A percentile compares a stretch with the other conserved stretches of the same genome.
phyloP scores from a whole-genome alignment of 139 green algal species.

The Monoraphidium neglectum region DNA sequence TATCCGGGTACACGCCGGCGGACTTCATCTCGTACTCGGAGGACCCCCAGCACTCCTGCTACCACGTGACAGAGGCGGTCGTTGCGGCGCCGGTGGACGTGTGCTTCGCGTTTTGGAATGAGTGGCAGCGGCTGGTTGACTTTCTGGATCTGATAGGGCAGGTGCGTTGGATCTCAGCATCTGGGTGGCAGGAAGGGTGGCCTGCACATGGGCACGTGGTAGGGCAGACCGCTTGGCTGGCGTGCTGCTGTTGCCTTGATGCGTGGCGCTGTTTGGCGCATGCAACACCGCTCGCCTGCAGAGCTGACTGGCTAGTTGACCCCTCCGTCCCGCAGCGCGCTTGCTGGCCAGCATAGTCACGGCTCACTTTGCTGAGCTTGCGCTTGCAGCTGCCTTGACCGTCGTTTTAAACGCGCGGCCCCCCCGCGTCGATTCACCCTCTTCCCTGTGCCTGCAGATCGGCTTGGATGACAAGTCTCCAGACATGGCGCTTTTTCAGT shows the following conservation, averaged over 20 bases:
- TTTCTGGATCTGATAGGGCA: constrained; percentile 66
- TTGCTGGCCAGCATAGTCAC: no score
- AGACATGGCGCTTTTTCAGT: constrained; percentile 61
- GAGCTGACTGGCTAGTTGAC: no score
- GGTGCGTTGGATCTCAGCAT: no score
- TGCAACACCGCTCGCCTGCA: no score
- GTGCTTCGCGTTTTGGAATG: constrained; percentile 59
- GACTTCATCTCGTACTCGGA: constrained; percentile 58
- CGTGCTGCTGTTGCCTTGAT: no score
- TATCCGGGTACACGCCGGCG: constrained; percentile 61
- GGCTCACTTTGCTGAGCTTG: no score
- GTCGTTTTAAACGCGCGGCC: background rate
- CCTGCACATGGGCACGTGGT: no score
- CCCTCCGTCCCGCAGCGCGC: no score
- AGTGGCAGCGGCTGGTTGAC: constrained; percentile 61
- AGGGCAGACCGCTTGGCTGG: no score
- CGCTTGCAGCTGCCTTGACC: no score
- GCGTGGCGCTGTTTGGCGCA: no score
- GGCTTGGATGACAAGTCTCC: constrained; percentile 45
- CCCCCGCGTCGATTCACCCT: background rate
- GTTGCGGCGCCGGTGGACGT: constrained; percentile 43
- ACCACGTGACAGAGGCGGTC: constrained; percentile 29
- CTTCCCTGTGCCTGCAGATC: constrained; percentile 42
- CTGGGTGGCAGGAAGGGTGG: no score
- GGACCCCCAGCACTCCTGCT: constrained; percentile 23